Evolutionary conservation across 306 rosid species (phyloP), one percentile per base, ranked within the genome.

Genomic region (Begonia masoniana): DNA sequence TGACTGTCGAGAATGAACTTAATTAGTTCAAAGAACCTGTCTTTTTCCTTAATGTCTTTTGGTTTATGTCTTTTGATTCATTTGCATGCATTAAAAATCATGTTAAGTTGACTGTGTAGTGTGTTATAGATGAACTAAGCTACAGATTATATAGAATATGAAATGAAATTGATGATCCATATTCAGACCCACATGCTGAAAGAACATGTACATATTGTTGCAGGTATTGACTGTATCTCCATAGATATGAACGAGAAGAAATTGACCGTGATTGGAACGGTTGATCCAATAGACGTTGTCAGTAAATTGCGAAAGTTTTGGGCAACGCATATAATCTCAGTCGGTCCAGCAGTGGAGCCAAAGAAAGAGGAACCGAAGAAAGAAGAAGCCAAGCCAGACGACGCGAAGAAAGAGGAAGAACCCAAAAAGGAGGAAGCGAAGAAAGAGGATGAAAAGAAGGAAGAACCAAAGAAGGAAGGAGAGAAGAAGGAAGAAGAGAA

Each of bases 181-280:
- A 26, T 26, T 26, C 35, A 26, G 2, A 26, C 35, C 2, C 35
- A 6, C 6, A 26, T 26, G 35, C 39, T 31, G 39, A 31, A 31
- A 31, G 39, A 31, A 6, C 39, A 31, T 31, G 11, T 42, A 16
- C 47, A 10, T 21, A 13, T 3, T 1, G 21, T 64, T 58, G 67
- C 36, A 86, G 97, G 97, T 43, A 91, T 91, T 59, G 96, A 91
- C 75, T 83, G 80, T 2, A 83, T 91, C 26, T 53, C 96, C 26
- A 81, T 91, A 92, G 74, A 91, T 51, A 86, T 91, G 97, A 91
- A 86, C 63, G 92, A 74, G 65, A 76, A 62, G 86, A 81, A 78
- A 50, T 60, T 91, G 42, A 91, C 99, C 15, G 94, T 91, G 71
- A 70, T 91, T 14, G 99, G 99, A 50, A 69, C 74, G 0, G 88